Evolutionary conservation across 345 rosid species (phyloP).

Genomic region (Lagerstroemia speciosa): DNA sequence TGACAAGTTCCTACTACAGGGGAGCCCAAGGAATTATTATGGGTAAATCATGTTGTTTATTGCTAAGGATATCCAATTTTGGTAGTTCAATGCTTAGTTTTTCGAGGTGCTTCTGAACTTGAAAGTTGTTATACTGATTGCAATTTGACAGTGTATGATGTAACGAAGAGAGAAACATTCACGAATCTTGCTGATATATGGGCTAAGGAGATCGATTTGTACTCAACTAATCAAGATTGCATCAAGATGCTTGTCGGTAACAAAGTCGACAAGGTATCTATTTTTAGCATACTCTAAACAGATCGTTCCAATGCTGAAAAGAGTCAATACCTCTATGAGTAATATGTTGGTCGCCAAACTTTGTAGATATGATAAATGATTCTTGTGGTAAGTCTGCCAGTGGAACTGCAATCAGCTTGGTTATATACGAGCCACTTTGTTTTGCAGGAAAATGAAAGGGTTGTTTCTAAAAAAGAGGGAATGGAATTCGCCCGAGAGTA

Average conservation of each 20-base stretch:
- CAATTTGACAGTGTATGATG: slow-evolving; percentile 59
- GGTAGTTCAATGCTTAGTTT: neutral
- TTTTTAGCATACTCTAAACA: neutral
- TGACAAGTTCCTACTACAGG: slow-evolving; percentile 89
- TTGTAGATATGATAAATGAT: neutral
- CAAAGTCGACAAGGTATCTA: slow-evolving; percentile 77
- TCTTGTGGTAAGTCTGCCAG: neutral
- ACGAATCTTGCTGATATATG: slow-evolving; percentile 81
- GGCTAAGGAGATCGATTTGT: slow-evolving; percentile 91
- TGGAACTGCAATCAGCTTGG: neutral
- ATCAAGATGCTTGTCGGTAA: slow-evolving; percentile 97
- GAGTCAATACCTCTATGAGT: neutral
- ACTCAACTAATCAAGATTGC: slow-evolving; percentile 88
- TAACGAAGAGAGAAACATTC: slow-evolving; percentile 86
- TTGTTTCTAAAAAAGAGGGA: slow-evolving; percentile 83
- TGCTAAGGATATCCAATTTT: neutral
- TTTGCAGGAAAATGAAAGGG: slow-evolving; percentile 86
- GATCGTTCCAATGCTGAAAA: neutral
- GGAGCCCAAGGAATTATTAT: slow-evolving; percentile 92
- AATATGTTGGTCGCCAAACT: neutral
- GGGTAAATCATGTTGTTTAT: slow-evolving; percentile 38
- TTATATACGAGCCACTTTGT: neutral
- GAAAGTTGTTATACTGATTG: neutral
- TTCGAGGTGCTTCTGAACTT: neutral
- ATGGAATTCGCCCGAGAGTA: slow-evolving; percentile 78